Base-by-base conservation (phyloP, 164 flowering plant genomes). In the Vitis cinerea region DNA sequence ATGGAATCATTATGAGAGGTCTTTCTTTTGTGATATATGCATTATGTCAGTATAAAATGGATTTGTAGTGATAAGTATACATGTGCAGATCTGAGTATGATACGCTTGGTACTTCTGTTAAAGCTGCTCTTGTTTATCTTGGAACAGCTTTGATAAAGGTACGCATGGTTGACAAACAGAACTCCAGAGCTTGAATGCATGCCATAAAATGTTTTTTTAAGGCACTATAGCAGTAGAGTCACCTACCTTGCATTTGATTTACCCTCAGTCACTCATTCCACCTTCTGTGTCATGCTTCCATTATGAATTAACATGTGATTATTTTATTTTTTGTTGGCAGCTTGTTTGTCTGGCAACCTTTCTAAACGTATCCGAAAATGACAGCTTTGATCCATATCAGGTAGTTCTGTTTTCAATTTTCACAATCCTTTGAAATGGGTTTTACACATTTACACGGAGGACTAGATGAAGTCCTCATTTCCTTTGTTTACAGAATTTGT, bases 291-390 rank as follows among this genome's bases (percentile, higher is more conserved):
- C 27, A 15, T 51, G 54, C 47, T 15, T 66, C 13, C 31, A 66
- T 55, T 31, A 9, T 10, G 7, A 8, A 54, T 50, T 31, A 48
- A 12, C 9, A 9, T 63, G 27, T 47, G 12, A 27, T 61, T 8
- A 49, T 65, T 50, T 10, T 62, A 17, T 60, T 29, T 19, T 55
- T 1, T 59, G 12, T 59, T 71, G 53, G 71, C 92, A 95, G 99
- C 97, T 95, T 72, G 90, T 95, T 78, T 91, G 97, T 76, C 76
- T 95, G 61, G 99, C 99, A 60, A 95, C 99, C 7, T 95, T 95
- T 80, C 96, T 95, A 11, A 91, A 91, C 51, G 97, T 91, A 17
- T 87, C 98, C 2, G 99, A 93, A 76, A 90, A 83, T 74, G 99
- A 93, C 58, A 86, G 70, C 66, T 93, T 91, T 72, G 98, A 93